These are phyloP conservation scores for Suhomyces taliae DNA, from an alignment of 1,139 yeast genomes.

Conservation along the genomic window DNA sequence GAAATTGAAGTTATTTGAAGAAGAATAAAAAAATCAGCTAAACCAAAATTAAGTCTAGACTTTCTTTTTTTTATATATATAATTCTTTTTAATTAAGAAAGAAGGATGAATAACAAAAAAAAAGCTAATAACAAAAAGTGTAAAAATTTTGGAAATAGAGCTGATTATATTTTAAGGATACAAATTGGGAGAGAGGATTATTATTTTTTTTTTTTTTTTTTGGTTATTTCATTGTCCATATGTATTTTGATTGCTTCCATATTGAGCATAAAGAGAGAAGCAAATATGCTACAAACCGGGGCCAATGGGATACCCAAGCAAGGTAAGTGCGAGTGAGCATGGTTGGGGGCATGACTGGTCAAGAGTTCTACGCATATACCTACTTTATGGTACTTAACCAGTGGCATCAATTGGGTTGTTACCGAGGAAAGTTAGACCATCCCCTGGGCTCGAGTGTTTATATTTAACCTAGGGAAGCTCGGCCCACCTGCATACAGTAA, in stretches of 20 bases:
- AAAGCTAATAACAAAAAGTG: neutral
- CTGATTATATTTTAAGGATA: slow-evolving; percentile 6
- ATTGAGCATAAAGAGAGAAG: slow-evolving; percentile 1
- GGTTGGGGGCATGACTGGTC: no score
- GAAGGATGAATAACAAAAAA: no score
- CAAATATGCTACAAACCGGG: neutral
- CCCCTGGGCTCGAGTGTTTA: neutral
- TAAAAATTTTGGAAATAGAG: neutral
- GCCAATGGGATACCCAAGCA: no score
- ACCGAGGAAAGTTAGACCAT: neutral
- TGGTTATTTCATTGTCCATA: slow-evolving; percentile 6
- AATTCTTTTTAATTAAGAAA: no score
- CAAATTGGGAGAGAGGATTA: neutral
- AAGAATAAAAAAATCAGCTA: no score
- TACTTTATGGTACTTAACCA: no score
- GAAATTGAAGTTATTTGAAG: no score
- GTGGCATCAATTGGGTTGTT: neutral
- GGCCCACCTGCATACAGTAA: neutral
- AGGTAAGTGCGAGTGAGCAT: no score
- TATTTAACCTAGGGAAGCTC: slow-evolving; percentile 2
- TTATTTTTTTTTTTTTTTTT: neutral
- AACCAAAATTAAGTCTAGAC: no score
- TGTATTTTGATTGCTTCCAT: slow-evolving; percentile 11
- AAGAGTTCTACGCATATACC: neutral
- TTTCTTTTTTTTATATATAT: no score